A percentile compares a stretch with the other conserved stretches of the same genome.
phyloP scores from a whole-genome alignment of 2,329 filamentous ascomycete species.

The Colletotrichum chlorophyti region DNA sequence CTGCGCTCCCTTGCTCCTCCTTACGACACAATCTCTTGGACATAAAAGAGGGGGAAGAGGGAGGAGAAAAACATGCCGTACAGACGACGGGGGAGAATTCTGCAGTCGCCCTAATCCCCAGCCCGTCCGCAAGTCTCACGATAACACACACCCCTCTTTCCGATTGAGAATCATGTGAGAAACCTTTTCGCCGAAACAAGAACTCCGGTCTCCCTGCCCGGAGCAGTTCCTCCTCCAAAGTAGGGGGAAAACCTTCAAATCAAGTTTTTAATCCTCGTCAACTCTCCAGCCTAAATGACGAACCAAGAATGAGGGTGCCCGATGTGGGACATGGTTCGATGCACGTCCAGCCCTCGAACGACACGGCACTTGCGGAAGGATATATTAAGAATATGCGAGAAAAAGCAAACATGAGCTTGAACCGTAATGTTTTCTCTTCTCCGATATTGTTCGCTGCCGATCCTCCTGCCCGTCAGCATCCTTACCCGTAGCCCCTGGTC shows the following conservation, averaged over 20 bases:
- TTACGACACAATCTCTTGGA: not conserved
- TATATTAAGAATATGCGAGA: not conserved
- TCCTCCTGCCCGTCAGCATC: no score
- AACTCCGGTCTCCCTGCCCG: not conserved
- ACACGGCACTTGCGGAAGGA: no score
- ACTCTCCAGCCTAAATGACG: not conserved
- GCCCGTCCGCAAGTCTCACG: no score
- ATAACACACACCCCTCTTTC: not conserved
- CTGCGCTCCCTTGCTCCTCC: no score
- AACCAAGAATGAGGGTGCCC: not conserved
- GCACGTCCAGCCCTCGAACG: no score
- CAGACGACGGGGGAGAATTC: no score
- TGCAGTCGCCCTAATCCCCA: no score
- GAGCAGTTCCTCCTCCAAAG: slow-evolving; percentile 9
- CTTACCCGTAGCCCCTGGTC: no score
- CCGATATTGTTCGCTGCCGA: no score
- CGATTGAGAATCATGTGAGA: not conserved
- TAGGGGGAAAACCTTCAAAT: not conserved
- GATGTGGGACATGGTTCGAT: not conserved
- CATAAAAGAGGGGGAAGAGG: no score
- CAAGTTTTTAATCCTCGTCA: slow-evolving; percentile 1
- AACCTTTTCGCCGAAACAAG: not conserved
- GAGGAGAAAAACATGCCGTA: not conserved
- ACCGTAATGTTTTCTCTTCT: no score
- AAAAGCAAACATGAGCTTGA: no score